A percentile compares a stretch with the other conserved stretches of the same genome.
Conservation (phyloP, 768 basidiomycete genomes). For the Dictyophora rubrovolvata region DNA sequence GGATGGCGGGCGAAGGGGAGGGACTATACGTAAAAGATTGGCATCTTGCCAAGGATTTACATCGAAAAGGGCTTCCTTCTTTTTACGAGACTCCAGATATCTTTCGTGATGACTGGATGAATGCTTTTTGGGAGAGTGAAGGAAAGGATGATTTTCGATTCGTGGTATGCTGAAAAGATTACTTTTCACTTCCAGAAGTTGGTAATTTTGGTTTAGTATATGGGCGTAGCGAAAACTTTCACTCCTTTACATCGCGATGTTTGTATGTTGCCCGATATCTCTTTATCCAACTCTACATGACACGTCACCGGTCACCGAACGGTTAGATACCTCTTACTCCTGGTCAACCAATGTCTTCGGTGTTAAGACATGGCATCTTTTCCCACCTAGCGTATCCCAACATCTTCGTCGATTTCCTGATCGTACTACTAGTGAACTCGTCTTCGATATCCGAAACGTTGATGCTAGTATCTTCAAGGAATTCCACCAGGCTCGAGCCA, state of each 20-base stretch:
- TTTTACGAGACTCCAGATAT: conserved; percentile 12
- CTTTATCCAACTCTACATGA: background rate
- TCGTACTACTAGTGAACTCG: conserved; percentile 8
- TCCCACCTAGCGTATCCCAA: conserved; percentile 11
- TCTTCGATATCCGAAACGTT: conserved; percentile 11
- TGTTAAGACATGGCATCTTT: conserved; percentile 13
- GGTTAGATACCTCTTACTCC: conserved; percentile 13
- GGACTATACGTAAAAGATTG: conserved; percentile 12
- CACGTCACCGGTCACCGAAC: background rate
- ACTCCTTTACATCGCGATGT: conserved; percentile 14
- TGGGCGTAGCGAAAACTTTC: conserved; percentile 12
- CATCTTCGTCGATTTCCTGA: conserved; percentile 10
- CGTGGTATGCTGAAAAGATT: conserved; percentile 6
- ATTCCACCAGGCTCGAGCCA: conserved; percentile 1
- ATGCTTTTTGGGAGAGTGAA: conserved; percentile 9
- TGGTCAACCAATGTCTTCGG: conserved; percentile 15
- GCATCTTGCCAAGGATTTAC: conserved; percentile 8
- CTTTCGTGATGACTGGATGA: conserved; percentile 13
- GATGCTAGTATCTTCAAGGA: conserved; percentile 5
- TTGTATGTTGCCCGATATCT: conserved; percentile 8
- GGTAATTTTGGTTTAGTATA: conserved; percentile 7
- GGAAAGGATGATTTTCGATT: conserved; percentile 12
- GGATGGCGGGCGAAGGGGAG: conserved; percentile 1
- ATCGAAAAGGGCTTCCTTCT: background rate
- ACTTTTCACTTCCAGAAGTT: background rate